phyloP scores from a whole-genome alignment of 805 yeast species.

The Kodamaea hsintzibuensis region DNA sequence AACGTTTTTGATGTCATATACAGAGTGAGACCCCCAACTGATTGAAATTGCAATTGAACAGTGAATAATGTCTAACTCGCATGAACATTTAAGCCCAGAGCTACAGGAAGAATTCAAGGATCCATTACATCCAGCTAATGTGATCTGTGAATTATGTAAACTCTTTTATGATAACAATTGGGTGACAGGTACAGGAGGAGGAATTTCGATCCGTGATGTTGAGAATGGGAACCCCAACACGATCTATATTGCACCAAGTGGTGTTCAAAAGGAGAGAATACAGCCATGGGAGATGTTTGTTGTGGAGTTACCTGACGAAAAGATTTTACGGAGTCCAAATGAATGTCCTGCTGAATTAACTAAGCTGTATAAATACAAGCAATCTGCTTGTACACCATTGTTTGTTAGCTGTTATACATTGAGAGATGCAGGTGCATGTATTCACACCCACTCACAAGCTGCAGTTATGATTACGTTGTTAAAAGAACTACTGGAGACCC shows the following conservation, averaged over 20 bases:
- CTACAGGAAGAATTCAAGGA: constrained; percentile 7
- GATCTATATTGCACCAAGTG: constrained; percentile 89
- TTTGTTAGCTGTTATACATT: constrained; percentile 69
- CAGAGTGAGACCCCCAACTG: not conserved
- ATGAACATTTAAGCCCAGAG: constrained; percentile 5
- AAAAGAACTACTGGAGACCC: constrained; percentile 43
- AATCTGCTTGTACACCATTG: constrained; percentile 93
- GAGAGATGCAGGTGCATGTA: constrained; percentile 85
- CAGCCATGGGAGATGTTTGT: constrained; percentile 80
- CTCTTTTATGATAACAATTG: constrained; percentile 78
- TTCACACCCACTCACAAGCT: constrained; percentile 89
- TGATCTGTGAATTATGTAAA: constrained; percentile 79
- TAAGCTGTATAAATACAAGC: constrained; percentile 55
- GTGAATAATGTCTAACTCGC: not conserved
- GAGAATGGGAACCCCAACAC: constrained; percentile 44
- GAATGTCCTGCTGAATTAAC: constrained; percentile 39
- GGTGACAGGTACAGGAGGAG: constrained; percentile 98
- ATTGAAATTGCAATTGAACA: not conserved
- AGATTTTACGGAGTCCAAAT: constrained; percentile 61
- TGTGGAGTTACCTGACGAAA: constrained; percentile 53
- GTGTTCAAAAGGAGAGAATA: constrained; percentile 91
- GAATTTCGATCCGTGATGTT: constrained; percentile 69
- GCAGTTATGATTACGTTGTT: constrained; percentile 81
- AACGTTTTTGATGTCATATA: not conserved
- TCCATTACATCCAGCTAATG: constrained; percentile 54